phyloP scores from a whole-genome alignment of 73 alveolate species.

The Stentor roeselii region DNA sequence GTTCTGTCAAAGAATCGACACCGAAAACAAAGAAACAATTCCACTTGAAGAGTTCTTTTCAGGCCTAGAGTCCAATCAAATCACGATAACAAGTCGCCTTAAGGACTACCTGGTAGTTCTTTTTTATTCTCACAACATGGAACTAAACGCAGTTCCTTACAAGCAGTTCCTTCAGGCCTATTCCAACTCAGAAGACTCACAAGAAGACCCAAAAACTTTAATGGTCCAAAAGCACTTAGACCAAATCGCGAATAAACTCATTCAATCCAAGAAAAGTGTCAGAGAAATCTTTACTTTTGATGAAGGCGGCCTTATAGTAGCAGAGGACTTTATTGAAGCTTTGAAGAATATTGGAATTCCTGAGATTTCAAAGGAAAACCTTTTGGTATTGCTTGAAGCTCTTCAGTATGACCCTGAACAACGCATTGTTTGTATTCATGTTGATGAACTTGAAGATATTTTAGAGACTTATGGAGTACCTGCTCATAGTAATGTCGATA shows the following conservation, averaged over 20 bases:
- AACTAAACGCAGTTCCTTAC: not conserved
- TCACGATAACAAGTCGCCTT: not conserved
- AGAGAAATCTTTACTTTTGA: not conserved
- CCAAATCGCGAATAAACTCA: not conserved
- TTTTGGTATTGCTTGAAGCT: conserved; percentile 11
- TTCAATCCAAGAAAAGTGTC: not conserved
- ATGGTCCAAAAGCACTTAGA: not conserved
- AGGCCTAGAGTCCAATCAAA: not conserved
- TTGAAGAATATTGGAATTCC: not conserved
- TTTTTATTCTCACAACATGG: conserved; percentile 11
- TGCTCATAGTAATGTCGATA: not conserved
- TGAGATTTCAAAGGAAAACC: not conserved
- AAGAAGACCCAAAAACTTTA: not conserved
- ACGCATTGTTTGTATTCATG: conserved; percentile 1
- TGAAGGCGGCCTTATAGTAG: not conserved
- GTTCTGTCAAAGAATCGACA: not conserved
- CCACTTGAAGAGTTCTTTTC: not conserved
- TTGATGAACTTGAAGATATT: conserved; percentile 18
- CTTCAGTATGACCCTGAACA: conserved; percentile 16
- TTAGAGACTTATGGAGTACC: not conserved
- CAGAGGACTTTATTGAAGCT: conserved; percentile 3
- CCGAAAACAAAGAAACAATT: not conserved
- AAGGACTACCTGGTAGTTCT: not conserved
- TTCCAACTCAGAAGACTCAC: not conserved
- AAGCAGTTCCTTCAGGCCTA: conserved; percentile 9